Evolutionary conservation across 1,139 yeast genomes (phyloP).

Genomic region (Candida sp.): DNA sequence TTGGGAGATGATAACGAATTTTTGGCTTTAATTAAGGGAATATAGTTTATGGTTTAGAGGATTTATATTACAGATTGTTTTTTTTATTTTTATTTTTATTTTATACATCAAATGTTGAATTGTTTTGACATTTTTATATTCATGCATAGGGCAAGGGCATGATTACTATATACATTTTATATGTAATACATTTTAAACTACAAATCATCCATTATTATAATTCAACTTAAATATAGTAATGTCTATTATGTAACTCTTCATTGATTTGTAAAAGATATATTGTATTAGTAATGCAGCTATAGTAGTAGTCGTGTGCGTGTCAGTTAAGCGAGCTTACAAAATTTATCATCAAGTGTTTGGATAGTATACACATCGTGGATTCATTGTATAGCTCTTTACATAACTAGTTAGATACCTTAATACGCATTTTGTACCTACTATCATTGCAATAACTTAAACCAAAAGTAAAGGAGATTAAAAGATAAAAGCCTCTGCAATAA

Average conservation of each 20-base stretch:
- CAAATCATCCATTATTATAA: not conserved
- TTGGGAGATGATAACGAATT: constrained; percentile 46
- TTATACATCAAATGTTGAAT: not conserved
- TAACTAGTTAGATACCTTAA: not conserved
- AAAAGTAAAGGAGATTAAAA: not conserved
- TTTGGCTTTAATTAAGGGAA: constrained; percentile 44
- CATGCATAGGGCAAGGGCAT: not conserved
- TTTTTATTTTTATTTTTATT: not conserved
- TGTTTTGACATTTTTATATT: not conserved
- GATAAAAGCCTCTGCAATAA: not conserved
- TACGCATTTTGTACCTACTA: not conserved
- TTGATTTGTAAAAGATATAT: too few relatives aligned
- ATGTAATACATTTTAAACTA: not conserved
- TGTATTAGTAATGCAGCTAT: not conserved
- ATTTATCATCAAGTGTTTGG: too few relatives aligned
- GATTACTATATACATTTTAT: not conserved
- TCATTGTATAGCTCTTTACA: not conserved
- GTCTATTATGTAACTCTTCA: too few relatives aligned
- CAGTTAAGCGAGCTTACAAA: not conserved
- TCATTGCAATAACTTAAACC: not conserved
- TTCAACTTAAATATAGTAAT: too few relatives aligned
- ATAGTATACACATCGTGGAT: too few relatives aligned
- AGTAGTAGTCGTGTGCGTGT: not conserved
- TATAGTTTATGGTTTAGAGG: constrained; percentile 13
- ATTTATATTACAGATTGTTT: not conserved